Base-by-base conservation (phyloP, 257 asterid species). In the Verbena officinalis region DNA sequence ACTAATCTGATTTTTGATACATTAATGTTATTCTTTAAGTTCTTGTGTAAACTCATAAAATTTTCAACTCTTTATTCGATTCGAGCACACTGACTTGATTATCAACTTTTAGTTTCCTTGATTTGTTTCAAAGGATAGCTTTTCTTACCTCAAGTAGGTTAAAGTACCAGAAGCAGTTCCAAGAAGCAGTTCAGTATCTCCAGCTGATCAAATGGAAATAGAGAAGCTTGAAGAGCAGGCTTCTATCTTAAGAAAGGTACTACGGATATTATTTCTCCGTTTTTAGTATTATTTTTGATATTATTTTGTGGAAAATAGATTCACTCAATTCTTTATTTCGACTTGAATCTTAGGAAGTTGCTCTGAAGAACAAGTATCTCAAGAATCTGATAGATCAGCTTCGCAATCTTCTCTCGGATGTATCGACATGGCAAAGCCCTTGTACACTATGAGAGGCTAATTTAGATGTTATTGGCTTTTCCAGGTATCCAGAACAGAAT, bases 391-490 rank as follows among this genome's bases (percentile, higher is more conserved):
- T 89, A 21, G 93, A 89, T 64, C 93, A 89, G 69, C 84, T 87
- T 40, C 96, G 98, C 22, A 78, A 77, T 55, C 80, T 92, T 45
- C 72, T 85, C 27, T 66, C 77, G 14, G 97, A 89, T 77, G 71
- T 87, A 63, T 85, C 93, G 0, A 86, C 88, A 43, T 92, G 98
- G 98, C 97, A 87, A 66, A 86, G 96, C 76, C 96, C 93, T 39
- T 80, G 88, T 68, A 72, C 93, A 51, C 62, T 84, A 24, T 92
- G 78, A 85, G 77, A 85, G 55, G 46, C 39, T 13, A 33, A 65
- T 49, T 7, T 49, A 11, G 17, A 22, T 27, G 33, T 40, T 12
- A 40, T 43, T 53, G 21, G 27, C 15, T 52, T 45, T 53, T 53
- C n/a, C 9, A 70, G 69, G 73, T 46, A 55, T 15, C 27, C 14